phyloP scores from a whole-genome alignment of 2,329 filamentous ascomycete genomes.

The Colletotrichum sp. region DNA sequence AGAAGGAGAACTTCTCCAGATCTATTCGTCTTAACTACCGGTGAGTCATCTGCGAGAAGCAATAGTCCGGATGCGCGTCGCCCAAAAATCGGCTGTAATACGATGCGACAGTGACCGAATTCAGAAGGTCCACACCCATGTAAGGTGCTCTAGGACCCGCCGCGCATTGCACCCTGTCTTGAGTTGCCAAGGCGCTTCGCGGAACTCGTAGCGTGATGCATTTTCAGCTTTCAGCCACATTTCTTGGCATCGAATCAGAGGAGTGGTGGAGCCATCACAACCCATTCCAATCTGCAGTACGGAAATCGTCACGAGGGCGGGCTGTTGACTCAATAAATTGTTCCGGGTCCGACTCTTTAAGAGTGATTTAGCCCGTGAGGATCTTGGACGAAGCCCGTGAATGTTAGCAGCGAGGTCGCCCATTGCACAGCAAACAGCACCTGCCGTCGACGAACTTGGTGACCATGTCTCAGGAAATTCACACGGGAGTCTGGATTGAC shows the following conservation, averaged over 20 bases:
- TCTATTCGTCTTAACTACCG: background rate
- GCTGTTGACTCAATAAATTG: background rate
- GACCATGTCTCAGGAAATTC: background rate
- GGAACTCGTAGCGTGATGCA: background rate
- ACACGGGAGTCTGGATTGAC: background rate
- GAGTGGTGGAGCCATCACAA: background rate
- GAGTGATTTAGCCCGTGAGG: background rate
- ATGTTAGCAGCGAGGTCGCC: background rate
- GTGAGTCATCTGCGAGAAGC: background rate
- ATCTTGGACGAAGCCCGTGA: background rate
- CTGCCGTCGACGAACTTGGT: background rate
- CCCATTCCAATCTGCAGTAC: background rate
- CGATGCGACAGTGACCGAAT: background rate
- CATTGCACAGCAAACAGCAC: background rate
- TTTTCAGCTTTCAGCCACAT: background rate
- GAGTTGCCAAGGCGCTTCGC: background rate
- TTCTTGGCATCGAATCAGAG: background rate
- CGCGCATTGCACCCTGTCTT: background rate
- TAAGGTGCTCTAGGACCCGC: accelerated
- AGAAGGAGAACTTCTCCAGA: background rate
- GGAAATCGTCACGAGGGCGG: background rate
- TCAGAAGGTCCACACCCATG: background rate
- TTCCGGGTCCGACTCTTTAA: background rate
- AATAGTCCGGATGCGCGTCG: background rate
- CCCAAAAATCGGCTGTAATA: accelerated